A percentile compares a stretch with the other conserved stretches of the same genome.
Evolutionary conservation across 2,329 filamentous ascomycete genomes (phyloP).

Genomic region (Trichoderma pleuroti): DNA sequence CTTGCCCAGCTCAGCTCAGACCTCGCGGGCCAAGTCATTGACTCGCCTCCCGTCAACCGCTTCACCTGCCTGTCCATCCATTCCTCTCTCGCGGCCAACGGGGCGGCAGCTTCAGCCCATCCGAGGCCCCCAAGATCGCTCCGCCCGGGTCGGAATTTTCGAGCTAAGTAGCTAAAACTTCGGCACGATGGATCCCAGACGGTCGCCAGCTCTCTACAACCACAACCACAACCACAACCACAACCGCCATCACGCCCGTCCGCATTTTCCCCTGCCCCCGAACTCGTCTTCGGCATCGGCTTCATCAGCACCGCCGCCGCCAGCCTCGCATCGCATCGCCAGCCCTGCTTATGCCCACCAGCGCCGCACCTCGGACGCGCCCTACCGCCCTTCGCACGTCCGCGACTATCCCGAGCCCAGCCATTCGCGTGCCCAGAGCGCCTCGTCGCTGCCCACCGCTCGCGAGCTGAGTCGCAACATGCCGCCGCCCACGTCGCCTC

Average conservation of each 20-base stretch:
- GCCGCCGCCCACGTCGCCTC: conserved; percentile 45
- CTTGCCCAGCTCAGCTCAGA: too few species aligned
- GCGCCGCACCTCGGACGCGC: conserved; percentile 43
- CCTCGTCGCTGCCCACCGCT: conserved; percentile 43
- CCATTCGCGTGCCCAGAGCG: conserved; percentile 41
- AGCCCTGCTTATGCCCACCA: conserved; percentile 32
- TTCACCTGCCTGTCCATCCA: not conserved
- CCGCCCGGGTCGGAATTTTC: conserved; percentile 17
- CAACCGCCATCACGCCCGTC: conserved; percentile 11
- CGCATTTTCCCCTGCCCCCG: conserved; percentile 9
- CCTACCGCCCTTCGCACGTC: conserved; percentile 33
- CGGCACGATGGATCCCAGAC: conserved; percentile 22
- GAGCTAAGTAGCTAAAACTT: conserved; percentile 21
- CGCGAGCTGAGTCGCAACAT: conserved; percentile 40
- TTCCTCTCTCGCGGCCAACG: not conserved
- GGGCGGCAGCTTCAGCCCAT: not conserved
- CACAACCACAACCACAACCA: conserved; percentile 12
- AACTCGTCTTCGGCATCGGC: conserved; percentile 20
- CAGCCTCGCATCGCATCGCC: conserved; percentile 15
- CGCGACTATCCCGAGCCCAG: conserved; percentile 31
- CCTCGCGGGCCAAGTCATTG: not conserved
- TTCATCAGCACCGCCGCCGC: conserved; percentile 21
- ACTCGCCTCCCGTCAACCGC: not conserved
- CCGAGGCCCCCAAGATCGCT: conserved; percentile 16
- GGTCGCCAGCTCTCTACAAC: conserved; percentile 20